Evolutionary conservation across 2,329 filamentous ascomycete species (phyloP).

Genomic region (Pseudogymnoascus sp.): DNA sequence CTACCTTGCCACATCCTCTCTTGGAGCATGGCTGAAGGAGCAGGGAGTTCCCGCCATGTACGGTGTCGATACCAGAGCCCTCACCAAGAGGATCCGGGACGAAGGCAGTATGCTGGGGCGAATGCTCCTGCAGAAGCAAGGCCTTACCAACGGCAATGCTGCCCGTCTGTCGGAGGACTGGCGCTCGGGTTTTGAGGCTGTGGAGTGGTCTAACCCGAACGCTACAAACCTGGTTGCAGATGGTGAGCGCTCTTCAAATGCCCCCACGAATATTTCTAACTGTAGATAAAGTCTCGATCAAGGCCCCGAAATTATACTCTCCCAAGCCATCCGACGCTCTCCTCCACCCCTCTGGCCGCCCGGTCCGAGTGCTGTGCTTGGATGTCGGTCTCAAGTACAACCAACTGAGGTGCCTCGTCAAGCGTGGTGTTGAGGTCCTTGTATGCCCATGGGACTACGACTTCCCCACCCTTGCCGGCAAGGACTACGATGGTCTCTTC

Average conservation of each 20-base stretch:
- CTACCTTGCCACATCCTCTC: constrained; percentile 80
- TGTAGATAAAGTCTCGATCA: constrained; percentile 68
- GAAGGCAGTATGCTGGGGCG: constrained; percentile 95
- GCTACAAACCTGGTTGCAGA: constrained; percentile 86
- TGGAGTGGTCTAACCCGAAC: constrained; percentile 91
- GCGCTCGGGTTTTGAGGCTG: constrained; percentile 60
- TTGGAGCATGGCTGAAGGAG: constrained; percentile 94
- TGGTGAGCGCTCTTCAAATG: constrained; percentile 54
- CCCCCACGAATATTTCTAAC: constrained; percentile 33
- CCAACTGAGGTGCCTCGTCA: constrained; percentile 87
- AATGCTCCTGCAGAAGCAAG: constrained; percentile 65
- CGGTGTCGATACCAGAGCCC: constrained; percentile 83
- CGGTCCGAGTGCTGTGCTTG: constrained; percentile 81
- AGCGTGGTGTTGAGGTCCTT: constrained; percentile 84
- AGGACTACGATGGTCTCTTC: constrained; percentile 93
- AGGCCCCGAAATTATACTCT: constrained; percentile 76
- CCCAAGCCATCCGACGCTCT: constrained; percentile 64
- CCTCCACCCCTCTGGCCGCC: constrained; percentile 80
- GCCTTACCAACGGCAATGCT: constrained; percentile 36
- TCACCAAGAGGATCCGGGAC: constrained; percentile 90
- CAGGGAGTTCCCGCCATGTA: constrained; percentile 91
- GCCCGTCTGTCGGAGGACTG: constrained; percentile 36
- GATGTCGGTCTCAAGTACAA: constrained; percentile 99
- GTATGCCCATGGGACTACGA: constrained; percentile 97
- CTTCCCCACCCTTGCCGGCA: constrained; percentile 66